phyloP scores from a whole-genome alignment of 2,329 filamentous ascomycete genomes.

The Orbilia javanica region DNA sequence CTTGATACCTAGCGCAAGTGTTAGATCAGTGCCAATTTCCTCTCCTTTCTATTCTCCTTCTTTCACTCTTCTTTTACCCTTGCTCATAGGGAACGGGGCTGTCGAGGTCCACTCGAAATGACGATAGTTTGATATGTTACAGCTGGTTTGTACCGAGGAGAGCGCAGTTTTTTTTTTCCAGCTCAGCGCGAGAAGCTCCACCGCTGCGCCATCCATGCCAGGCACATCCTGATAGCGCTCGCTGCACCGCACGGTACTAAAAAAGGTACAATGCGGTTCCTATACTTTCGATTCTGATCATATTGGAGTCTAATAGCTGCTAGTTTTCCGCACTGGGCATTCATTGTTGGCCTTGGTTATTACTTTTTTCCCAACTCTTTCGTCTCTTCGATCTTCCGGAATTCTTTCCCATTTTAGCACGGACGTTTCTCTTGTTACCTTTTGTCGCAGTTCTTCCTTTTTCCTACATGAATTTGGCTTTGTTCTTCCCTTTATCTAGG shows the following conservation, averaged over 20 bases:
- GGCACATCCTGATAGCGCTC: conserved; percentile 41
- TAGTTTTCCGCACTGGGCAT: conserved; percentile 4
- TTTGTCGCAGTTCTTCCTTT: conserved; percentile 19
- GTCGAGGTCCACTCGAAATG: conserved; percentile 44
- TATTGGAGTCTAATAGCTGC: conserved; percentile 1
- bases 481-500: conserved; percentile 24
- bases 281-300: conserved; percentile 36
- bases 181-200: conserved; percentile 48
- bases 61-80: conserved; percentile 53
- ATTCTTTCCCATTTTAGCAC: conserved; percentile 33
- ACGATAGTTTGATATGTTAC: conserved; percentile 49
- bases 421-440: conserved; percentile 22
- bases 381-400: background rate
- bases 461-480: background rate
- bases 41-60: conserved; percentile 57
- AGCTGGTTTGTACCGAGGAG: conserved; percentile 29
- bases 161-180: conserved; percentile 40
- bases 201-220: conserved; percentile 39
- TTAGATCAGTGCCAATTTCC: conserved; percentile 38
- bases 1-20: conserved; percentile 7
- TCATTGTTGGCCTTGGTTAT: conserved; percentile 1
- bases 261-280: conserved; percentile 47
- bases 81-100: conserved; percentile 55
- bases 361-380: background rate
- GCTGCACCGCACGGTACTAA: conserved; percentile 33